These are phyloP conservation scores for Hypoxylon cercidicola DNA, from an alignment of 495 filamentous ascomycete genomes.

Conservation along the genomic window DNA sequence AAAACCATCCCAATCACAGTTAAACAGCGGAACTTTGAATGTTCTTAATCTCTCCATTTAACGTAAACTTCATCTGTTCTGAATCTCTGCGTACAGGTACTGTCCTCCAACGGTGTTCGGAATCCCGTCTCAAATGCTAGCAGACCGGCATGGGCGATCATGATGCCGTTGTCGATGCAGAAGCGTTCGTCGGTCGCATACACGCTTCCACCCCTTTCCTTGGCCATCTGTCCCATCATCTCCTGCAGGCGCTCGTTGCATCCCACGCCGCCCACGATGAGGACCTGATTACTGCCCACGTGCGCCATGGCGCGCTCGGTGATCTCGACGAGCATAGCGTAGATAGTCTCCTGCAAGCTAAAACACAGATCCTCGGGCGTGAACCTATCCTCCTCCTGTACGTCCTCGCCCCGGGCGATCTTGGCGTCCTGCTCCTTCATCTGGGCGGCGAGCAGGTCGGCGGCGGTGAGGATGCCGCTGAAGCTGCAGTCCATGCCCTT, in stretches of 20 bases:
- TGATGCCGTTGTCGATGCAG: constrained; percentile 99
- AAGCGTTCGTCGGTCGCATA: constrained; percentile 97
- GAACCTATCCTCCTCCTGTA: constrained; percentile 50
- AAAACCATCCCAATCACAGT: constrained; percentile 6
- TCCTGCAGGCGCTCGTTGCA: constrained; percentile 95
- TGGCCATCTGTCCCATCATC: constrained; percentile 99
- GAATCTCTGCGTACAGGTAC: constrained; percentile 92
- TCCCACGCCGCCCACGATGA: constrained; percentile 98
- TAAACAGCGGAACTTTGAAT: not conserved
- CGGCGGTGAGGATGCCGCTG: constrained; percentile 84
- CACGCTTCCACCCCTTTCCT: constrained; percentile 85
- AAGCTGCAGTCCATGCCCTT: constrained; percentile 99
- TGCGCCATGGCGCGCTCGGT: constrained; percentile 99
- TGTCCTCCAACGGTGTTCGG: constrained; percentile 78
- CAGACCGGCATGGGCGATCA: constrained; percentile 98
- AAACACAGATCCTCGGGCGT: constrained; percentile 93
- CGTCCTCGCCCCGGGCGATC: constrained; percentile 54
- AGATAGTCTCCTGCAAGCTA: constrained; percentile 93
- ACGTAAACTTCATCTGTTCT: constrained; percentile 94
- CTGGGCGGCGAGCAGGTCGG: constrained; percentile 78
- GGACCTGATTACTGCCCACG: constrained; percentile 86
- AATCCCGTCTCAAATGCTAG: constrained; percentile 84
- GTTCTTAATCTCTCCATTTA: constrained; percentile 82
- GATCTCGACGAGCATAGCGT: constrained; percentile 97
- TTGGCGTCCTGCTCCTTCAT: constrained; percentile 57